Evolutionary conservation across 1,284 basidiomycete genomes (phyloP).

Genomic region (Violaceomyces palustris): DNA sequence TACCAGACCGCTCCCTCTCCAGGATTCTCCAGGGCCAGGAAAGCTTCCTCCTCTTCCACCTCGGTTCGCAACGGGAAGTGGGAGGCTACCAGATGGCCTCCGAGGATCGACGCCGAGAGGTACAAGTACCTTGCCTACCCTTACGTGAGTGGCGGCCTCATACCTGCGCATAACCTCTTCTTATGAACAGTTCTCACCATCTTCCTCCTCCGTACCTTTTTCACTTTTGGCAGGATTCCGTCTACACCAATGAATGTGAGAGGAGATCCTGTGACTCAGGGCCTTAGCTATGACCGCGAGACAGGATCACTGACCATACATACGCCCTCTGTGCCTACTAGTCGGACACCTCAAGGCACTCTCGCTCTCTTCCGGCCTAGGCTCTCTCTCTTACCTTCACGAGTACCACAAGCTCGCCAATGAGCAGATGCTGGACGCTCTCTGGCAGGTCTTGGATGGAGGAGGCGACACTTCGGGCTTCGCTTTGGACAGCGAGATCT

Average conservation of each 20-base stretch:
- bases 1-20: slow-evolving; percentile 13
- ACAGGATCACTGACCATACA: too few species aligned
- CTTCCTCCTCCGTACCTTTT: not conserved
- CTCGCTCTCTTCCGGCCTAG: slow-evolving; percentile 24
- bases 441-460: slow-evolving; percentile 30
- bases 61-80: slow-evolving; percentile 21
- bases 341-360: slow-evolving; percentile 29
- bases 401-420: slow-evolving; percentile 34
- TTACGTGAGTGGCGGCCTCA: not conserved
- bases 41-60: slow-evolving; percentile 29
- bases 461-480: slow-evolving; percentile 29
- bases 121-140: slow-evolving; percentile 30
- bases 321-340: too few species aligned
- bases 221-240: slow-evolving; percentile 4
- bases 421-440: slow-evolving; percentile 29
- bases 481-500: slow-evolving; percentile 22
- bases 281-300: too few species aligned
- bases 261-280: too few species aligned
- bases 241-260: slow-evolving; percentile 33
- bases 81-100: slow-evolving; percentile 27
- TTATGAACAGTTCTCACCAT: too few species aligned
- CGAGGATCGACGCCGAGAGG: slow-evolving; percentile 19
- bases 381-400: slow-evolving; percentile 29
- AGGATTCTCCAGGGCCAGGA: too few species aligned
- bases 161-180: not conserved